Evolutionary conservation across 305 asterid genomes (phyloP), one percentile per base, ranked within the genome.

Genomic region (Vinca major): DNA sequence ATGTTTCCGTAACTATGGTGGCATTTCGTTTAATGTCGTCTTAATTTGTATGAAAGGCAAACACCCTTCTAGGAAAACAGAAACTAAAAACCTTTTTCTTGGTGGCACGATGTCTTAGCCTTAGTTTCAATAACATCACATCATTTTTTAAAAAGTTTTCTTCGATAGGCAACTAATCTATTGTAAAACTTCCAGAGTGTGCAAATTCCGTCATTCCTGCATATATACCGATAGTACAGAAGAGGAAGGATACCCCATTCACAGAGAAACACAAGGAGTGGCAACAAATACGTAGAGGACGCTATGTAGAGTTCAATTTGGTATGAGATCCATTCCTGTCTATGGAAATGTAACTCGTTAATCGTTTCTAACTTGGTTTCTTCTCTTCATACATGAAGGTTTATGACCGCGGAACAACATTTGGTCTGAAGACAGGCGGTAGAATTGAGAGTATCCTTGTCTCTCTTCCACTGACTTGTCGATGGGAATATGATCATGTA

Each of bases 251-350:
- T 76, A 81, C 67, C 7, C 95, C 92, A 58, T 90, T 86, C 71
- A 86, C 88, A 0, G 96, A 90, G 7, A 71, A 67, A 50, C 88
- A 93, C 76, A 93, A 90, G 81, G 89, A 80, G 52, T 93, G 99
- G 99, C 99, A 93, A 79, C 99, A 93, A 80, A 78, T 93, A 58
- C 90, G 99, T 4, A 86, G 99, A 74, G 99, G 99, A n/a, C 92
- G 99, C 71, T 93, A 93, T 63, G 97, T 90, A 52, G 99, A 93
- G 71, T 93, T 93, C 80, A 93, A 93, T 88, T 78, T 93, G 95
- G 97, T 93, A 83, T 70, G 76, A 63, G 39, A 66, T 69, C 36
- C 26, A n/a, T 49, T 73, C 52, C 63, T 4, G 33, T 70, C 16
- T 71, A 7, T 9, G 13, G 39, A 1, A 16, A 0, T n/a, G 66